Evolutionary conservation across 257 asterid species (phyloP).

Genomic region (Ocimum tenuiflorum): DNA sequence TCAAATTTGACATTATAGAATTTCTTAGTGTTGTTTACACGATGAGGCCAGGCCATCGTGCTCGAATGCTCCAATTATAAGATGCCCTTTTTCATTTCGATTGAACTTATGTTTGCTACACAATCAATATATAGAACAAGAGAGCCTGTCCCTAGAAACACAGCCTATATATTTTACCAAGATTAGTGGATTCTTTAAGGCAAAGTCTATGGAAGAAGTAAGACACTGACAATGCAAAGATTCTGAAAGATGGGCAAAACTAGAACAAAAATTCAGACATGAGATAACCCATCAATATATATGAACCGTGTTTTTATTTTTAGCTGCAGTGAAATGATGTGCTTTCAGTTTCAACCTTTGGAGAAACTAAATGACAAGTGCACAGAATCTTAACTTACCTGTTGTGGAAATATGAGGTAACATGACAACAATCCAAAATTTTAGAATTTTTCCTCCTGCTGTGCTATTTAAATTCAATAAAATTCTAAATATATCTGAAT

Average conservation of each 20-base stretch:
- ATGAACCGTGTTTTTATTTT: no score
- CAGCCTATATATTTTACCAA: no score
- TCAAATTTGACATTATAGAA: no score
- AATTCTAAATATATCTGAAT: constrained; percentile 30
- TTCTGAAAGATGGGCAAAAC: not conserved
- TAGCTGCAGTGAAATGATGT: not conserved
- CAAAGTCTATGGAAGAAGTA: constrained; percentile 2
- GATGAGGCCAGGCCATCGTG: no score
- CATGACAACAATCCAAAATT: constrained; percentile 10
- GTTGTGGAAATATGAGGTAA: constrained; percentile 28
- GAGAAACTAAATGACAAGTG: constrained; percentile 5
- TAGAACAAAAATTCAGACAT: not conserved
- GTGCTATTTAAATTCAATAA: constrained; percentile 1
- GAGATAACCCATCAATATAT: no score
- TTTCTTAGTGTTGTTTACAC: no score
- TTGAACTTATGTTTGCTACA: no score
- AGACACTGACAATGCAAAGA: constrained; percentile 7
- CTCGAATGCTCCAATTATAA: no score
- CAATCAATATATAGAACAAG: no score
- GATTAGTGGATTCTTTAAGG: no score
- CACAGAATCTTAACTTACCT: constrained; percentile 27
- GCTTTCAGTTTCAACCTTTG: constrained; percentile 18
- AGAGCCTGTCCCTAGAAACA: no score
- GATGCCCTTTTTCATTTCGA: no score
- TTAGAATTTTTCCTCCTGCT: not conserved